Base-by-base conservation (phyloP, 2,329 filamentous ascomycete genomes). In the Colletotrichum somersetense region DNA sequence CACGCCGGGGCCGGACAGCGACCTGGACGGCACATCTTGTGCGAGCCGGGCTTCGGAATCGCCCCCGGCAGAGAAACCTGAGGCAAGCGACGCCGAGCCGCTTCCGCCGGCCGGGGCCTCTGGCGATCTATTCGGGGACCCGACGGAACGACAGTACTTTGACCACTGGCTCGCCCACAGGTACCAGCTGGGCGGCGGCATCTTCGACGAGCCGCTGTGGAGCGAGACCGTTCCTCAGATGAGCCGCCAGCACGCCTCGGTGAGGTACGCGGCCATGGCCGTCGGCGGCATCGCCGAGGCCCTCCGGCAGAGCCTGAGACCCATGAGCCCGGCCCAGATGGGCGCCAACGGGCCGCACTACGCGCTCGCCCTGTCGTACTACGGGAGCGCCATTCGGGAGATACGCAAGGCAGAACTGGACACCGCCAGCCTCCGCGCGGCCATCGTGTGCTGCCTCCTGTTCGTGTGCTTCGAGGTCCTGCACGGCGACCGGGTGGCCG, bases 401-500 rank as follows among this genome's bases (percentile, higher is more conserved):
- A 73, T 80, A 18, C 74, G 75, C 14, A 67, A 77, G 1, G 74
- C 69, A 10, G 30, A 53, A 10, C 62, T 73, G 3, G 65, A 67
- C 7, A 67, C 72, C 8, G 73, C 69, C 6, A 75, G 74, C 38
- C 71, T 79, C 2, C 74, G 75, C 14, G 76, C 79, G 3, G 79
- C 80, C 1, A 77, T 82, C 12, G 62, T 83, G 3, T 80, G 80
- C 67, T 82, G 78, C 65, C 76, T 83, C 59, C 78, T 83, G 53
- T 83, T 83, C 73, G 77, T 80, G 66, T 77, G 81, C 63, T 82
- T 83, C 63, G 81, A 83, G 66, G 77, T 78, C 2, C 66, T 82
- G 50, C 81, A 84, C 70, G 80, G 79, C 30, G 82, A 83, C 69
- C 74, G 75, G 12, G 75, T 76, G 26, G 79, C 78, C 0, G 81